Conservation (phyloP, 139 green algal genomes). For the Tetraselmis striata region DNA sequence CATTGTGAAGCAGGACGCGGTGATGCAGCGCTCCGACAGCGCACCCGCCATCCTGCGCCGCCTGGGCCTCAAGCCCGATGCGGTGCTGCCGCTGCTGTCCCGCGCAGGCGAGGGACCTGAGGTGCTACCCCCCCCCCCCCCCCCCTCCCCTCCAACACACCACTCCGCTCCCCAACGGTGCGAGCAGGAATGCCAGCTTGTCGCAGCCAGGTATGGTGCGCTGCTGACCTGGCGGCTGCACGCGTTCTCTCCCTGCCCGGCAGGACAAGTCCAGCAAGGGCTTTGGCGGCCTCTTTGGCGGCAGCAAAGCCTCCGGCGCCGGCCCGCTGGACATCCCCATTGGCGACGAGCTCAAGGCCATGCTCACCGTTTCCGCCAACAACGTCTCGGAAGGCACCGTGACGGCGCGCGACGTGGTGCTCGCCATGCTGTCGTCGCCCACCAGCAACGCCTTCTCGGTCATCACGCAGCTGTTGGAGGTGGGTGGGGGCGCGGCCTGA, state of each 20-base stretch:
- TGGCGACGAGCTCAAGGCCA: background rate
- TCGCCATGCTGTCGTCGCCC: background rate
- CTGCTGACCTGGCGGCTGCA: no score
- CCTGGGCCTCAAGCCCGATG: background rate
- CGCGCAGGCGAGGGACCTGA: background rate
- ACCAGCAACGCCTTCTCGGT: background rate
- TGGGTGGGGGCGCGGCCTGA: no score
- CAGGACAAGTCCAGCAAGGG: no score
- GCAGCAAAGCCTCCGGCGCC: background rate
- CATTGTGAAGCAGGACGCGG: background rate
- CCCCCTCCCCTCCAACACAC: background rate
- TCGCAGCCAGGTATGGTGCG: background rate
- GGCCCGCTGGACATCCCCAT: background rate
- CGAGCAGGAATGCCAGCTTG: background rate
- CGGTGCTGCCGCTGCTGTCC: background rate
- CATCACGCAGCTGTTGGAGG: background rate
- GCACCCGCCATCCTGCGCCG: background rate
- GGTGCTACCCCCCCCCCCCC: background rate
- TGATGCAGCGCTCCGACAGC: background rate
- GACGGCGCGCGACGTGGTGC: background rate
- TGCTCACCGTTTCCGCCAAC: background rate
- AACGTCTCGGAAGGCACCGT: background rate
- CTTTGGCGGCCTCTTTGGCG: background rate
- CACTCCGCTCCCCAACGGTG: no score
- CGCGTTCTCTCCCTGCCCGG: no score